Evolutionary conservation across 2,329 filamentous ascomycete genomes (phyloP), one percentile per base, ranked within the genome.

Genomic region (Colletotrichum liaoningense): DNA sequence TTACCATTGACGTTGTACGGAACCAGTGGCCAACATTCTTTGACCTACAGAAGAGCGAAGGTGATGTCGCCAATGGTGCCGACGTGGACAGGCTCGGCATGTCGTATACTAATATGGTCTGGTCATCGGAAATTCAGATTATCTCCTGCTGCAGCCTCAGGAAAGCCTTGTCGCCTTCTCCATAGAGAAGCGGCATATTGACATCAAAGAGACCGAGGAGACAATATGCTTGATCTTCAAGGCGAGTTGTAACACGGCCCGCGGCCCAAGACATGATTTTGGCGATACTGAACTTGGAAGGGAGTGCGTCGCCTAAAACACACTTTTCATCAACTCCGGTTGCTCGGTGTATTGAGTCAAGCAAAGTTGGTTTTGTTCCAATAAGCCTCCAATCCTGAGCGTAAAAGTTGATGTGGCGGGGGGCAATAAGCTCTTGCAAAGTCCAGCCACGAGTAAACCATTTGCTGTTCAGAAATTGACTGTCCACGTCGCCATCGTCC

Each of bases 181-280:
- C 82, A 22, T 83, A 84, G 0, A 83, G 74, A 26, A 83, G 74
- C 6, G 80, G 78, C 80, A 84, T 83, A 30, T 80, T 80, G 4
- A 84, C 77, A 42, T 75, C 77, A 28, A 82, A 83, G 3, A 84
- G 74, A 1, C 82, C 82, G 42, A 84, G 72, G 33, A 84, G 63
- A 33, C 78, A 80, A 67, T 83, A 84, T 0, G 82, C 81, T 54
- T 77, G 73, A 71, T 84, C 81, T 52, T 83, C 78, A 38, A 57
- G 16, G 11, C 79, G 77, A 1, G 74, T 78, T 4, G 80, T 82
- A 55, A 79, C 67, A 19, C 82, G 77, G 22, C 75, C 67, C 6
- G 81, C 75, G n/a, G 80, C 81, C 82, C 81, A 84, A 22, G 78
- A 78, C 81, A 84, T 83, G 60, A 79, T 76, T 55, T 77, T 72